Evolutionary conservation across 2,329 filamentous ascomycete species (phyloP), one percentile per base, ranked within the genome.

Genomic region (Claviceps purpurea): DNA sequence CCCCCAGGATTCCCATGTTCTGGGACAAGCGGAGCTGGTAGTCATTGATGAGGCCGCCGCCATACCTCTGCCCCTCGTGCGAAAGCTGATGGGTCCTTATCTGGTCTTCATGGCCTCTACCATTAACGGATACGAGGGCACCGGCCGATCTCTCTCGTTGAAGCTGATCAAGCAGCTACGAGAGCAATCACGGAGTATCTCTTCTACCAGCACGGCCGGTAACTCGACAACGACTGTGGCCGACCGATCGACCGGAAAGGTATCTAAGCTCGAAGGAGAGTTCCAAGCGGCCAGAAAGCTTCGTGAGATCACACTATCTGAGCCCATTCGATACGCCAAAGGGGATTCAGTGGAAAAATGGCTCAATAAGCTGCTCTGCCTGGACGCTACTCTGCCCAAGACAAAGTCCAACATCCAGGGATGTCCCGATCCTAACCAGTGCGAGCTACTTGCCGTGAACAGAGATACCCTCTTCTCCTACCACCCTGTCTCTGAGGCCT

Each of bases 91-190:
- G 81, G 93, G 93, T 0, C 91, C 91, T 14, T 98, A 98, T 68
- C 75, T 98, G 40, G 89, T 97, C 8, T 98, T 98, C 70, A 97
- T 98, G 93, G 89, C 94, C 1, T 98, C 93, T 0, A 98, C 93
- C 1, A 96, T 98, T 71, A 97, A 97, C 64, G 93, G 93, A 54
- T 98, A 98, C 65, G 93, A 98, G 72, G 93, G 93, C 52, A 98
- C 93, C 6, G 93, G 93, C 42, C 82, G 93, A 53, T 97, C 93
- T 1, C 76, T 98, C 5, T 97, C 93, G 0, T 73, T 98, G 51
- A 98, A 98, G 71, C 77, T 98, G 58, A 96, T 98, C 57, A 94
- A 97, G 66, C 91, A 98, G 69, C 79, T 98, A 24, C 84, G 93
- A 54, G 91, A 98, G 62, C 90, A 98, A 65, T 94, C 91, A 38